Conservation (phyloP, 1,284 basidiomycete species). For the Binderoboletus segoi region DNA sequence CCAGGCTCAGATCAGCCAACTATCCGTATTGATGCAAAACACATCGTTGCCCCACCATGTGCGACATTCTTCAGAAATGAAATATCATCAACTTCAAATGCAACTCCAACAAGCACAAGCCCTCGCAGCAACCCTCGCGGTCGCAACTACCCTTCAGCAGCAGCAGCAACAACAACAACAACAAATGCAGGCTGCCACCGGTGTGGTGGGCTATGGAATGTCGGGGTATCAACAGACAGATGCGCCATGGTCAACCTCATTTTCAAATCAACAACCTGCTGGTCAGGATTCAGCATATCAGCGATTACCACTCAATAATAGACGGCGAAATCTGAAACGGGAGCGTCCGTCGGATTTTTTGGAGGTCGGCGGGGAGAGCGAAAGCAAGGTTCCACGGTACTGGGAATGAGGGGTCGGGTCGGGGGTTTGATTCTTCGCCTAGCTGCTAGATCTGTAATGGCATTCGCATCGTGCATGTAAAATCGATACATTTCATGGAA, state of each 20-base stretch:
- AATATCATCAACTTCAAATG: conserved; percentile 75
- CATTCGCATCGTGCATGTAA: too few species aligned
- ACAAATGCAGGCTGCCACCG: conserved; percentile 33
- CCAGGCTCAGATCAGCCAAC: conserved; percentile 76
- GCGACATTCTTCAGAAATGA: conserved; percentile 76
- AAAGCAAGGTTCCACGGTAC: conserved; percentile 67
- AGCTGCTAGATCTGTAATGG: conserved; percentile 10
- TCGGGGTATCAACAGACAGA: conserved; percentile 39
- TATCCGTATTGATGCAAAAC: conserved; percentile 77
- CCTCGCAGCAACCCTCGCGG: conserved; percentile 60
- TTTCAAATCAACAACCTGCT: conserved; percentile 61
- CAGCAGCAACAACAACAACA: conserved; percentile 46
- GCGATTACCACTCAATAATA: conserved; percentile 75
- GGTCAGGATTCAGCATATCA: conserved; percentile 82
- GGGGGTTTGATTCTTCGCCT: neutral
- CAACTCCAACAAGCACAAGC: conserved; percentile 76
- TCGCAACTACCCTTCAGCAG: conserved; percentile 51
- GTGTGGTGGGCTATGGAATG: conserved; percentile 43
- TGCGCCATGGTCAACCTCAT: conserved; percentile 52
- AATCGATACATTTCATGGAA: conserved; percentile 16
- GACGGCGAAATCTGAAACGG: conserved; percentile 72
- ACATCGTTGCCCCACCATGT: conserved; percentile 67
- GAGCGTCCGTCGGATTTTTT: conserved; percentile 82
- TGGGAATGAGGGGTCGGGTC: conserved; percentile 57
- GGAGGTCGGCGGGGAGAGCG: conserved; percentile 65